Base-by-base conservation (phyloP, 805 yeast genomes). In the Candida schatavii region DNA sequence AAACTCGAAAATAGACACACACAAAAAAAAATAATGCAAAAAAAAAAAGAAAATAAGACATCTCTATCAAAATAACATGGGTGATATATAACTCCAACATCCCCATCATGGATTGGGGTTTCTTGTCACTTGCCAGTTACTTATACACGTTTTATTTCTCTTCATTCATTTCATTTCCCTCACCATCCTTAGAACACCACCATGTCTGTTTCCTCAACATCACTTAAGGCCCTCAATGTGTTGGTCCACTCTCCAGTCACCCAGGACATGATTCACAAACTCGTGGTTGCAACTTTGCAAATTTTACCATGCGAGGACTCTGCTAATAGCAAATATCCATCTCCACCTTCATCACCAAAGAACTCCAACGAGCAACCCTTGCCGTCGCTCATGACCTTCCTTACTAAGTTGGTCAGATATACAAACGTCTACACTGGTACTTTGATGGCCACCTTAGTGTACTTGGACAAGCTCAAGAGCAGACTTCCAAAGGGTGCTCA, bases 351-450 rank as follows among this genome's bases (percentile, higher is more conserved):
- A 17, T 54, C 55, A 39, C 49, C 52, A 15, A 40, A 49, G 27
- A 40, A 42, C n/a, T 62, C 64, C 43, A 64, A 62, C 20, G 57
- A 56, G 33, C 71, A 65, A 49, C 73, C 68, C 39, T 67, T 78
- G 41, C 90, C 91, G 10, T 82, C 89, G 5, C 69, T 85, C 48
- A 81, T 79, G 83, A 78, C 86, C 0, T 85, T 85, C 63, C 80
- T 85, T 54, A 77, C 84, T 45, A 80, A 74, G 52, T 67, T 85
- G 56, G 88, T 85, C 29, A 74, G 85, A 56, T 77, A 83, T 66
- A 81, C 89, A 23, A 83, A 83, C 54, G 88, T 85, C n/a, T 81
- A 84, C 61, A 81, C 89, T 2, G 88, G 90, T 30, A 85, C 90
- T 14, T 68, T 85, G 50, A 75, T 85, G 77, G 72, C 88, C 11